A percentile compares a stretch with the other conserved stretches of the same genome.
These are phyloP conservation scores for Candida tammaniensis DNA, from an alignment of 805 yeast genomes.

Conservation along the genomic window DNA sequence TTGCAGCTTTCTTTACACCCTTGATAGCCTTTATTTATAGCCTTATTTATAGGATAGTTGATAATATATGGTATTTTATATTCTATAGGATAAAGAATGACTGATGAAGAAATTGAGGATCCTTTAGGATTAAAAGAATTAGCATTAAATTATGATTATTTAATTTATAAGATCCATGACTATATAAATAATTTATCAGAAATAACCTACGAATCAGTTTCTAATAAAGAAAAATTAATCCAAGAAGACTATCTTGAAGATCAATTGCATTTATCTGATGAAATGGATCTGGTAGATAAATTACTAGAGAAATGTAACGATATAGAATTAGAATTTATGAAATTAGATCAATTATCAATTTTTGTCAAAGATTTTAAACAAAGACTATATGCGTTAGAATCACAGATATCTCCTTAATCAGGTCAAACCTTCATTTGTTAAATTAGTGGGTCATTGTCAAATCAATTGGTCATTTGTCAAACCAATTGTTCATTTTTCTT, in stretches of 20 bases:
- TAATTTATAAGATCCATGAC: constrained; percentile 60
- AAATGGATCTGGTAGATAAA: constrained; percentile 38
- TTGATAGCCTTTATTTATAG: too few species aligned
- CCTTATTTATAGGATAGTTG: too few species aligned
- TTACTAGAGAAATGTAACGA: constrained; percentile 46
- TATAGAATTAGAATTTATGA: constrained; percentile 50
- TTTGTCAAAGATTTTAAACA: constrained; percentile 41
- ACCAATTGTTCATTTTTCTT: constrained; percentile 8
- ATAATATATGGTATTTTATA: too few species aligned
- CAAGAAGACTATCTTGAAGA: constrained; percentile 22
- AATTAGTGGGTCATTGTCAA: too few species aligned
- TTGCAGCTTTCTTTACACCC: too few species aligned
- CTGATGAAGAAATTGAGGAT: constrained; percentile 37
- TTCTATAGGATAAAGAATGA: too few species aligned
- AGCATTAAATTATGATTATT: constrained; percentile 61
- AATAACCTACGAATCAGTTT: constrained; percentile 28
- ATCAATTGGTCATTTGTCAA: too few species aligned
- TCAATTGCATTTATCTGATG: constrained; percentile 31
- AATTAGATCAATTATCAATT: constrained; percentile 47
- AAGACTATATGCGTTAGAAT: constrained; percentile 35
- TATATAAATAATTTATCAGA: constrained; percentile 48
- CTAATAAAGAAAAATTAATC: constrained; percentile 27
- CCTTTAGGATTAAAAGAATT: constrained; percentile 61
- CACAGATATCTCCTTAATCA: too few species aligned
- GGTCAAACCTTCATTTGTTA: too few species aligned